Base-by-base conservation (phyloP, 331 rosid species). In the Cydonia oblonga region DNA sequence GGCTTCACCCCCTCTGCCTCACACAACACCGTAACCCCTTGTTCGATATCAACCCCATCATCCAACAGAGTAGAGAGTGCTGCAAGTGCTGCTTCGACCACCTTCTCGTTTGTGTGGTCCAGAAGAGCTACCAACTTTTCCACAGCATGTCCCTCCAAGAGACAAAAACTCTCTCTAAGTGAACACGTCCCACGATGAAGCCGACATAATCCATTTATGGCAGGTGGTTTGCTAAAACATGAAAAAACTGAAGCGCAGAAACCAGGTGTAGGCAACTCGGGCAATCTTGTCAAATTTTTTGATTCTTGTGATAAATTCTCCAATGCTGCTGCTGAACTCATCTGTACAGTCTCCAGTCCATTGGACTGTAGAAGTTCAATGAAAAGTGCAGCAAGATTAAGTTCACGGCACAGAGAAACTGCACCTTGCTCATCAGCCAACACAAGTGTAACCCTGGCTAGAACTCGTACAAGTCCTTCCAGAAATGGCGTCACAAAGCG, bases 1-100 rank as follows among this genome's bases (percentile, higher is more conserved):
- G 96, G 96, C 81, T 75, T 78, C 76, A 91, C 82, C 68, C 90
- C 99, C 49, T 90, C 96, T n/a, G 83, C 89, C 6, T 91, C 92
- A 62, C 80, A 77, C 80, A 95, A 79, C 71, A 91, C 87, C 61
- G 61, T 19, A 23, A 95, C 93, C 38, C 99, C 97, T 72, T 95
- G 91, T 58, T 87, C 96, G 24, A 87, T 86, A 59, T 85, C 96
- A 44, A 95, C 89, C 52, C 87, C 96, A 76, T 95, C 99, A 35
- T 95, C 97, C 83, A 95, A 80, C 80, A 95, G 60, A 26, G 97
- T 89, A 56, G 86, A 88, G 30, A 91, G 80, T 46, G 97, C 97
- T 18, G 99, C 97, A 20, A 95, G 89, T 54, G 96, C 89, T 29
- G 99, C 99, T 87, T 95, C 99, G 7, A 88, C 93, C 57, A 95